Evolutionary conservation across 768 basidiomycete species (phyloP), one percentile per base, ranked within the genome.

Genomic region (Calocybe indica): DNA sequence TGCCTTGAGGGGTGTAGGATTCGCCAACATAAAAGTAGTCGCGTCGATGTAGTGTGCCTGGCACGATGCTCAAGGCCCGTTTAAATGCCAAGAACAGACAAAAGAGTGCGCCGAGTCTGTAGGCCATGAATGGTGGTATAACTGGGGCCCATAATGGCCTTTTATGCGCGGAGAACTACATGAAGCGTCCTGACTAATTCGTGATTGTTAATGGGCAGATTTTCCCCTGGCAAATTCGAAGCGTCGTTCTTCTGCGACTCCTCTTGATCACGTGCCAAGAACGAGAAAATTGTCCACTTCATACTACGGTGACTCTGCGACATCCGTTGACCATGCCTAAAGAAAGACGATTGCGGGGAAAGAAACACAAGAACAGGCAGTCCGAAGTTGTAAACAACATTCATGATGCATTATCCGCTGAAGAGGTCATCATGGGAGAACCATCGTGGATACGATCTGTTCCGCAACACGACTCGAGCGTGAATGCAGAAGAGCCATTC

Each of bases 401-500:
- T 22, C 22, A 1, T 22, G 22, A 22, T 22, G 22, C 22, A 22
- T 22, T 22, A 2, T 22, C 22, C 22, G 22, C 22, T 22, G 22
- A 22, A 22, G 22, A 22, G 22, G 22, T 22, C 22, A 22, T 50
- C 35, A 45, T 55, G 34, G 69, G 66, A 43, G 76, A 72, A 47
- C 88, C 87, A 11, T 83, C 86, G 4, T 90, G 88, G 88, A 88
- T 89, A 44, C 69, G 79, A 7, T 59, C 76, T 41, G 61, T 71
- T 12, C 64, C 62, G 32, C 56, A 62, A 31, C 47, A 61, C n/a
- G 50, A 43, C 3, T 59, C 69, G 35, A 72, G 75, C 44, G 46
- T 66, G 45, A 73, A 82, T 57, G 61, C 64, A 11, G 88, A 90
- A 50, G 86, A 88, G 38, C 92, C 93, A 2, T 96, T 93, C 62